A percentile compares a stretch with the other conserved stretches of the same genome.
Conservation (phyloP, 805 yeast genomes). For the Metschnikowia shivogae region DNA sequence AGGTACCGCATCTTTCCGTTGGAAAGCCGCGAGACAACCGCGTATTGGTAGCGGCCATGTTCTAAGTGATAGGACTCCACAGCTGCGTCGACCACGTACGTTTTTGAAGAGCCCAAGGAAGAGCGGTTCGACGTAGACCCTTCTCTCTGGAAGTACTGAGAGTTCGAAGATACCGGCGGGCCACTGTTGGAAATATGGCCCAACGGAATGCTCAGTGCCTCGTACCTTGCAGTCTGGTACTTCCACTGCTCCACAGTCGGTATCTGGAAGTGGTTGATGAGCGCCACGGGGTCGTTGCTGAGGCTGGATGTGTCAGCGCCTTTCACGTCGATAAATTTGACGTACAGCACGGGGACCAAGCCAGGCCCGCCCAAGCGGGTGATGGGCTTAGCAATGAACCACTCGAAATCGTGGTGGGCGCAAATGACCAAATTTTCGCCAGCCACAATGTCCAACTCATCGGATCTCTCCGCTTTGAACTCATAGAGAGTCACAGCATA, state of each 20-base stretch:
- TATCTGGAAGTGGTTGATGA: slow-evolving; percentile 61
- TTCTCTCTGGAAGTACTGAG: slow-evolving; percentile 35
- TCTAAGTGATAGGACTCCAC: slow-evolving; percentile 79
- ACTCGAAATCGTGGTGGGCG: slow-evolving; percentile 94
- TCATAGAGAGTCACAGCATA: slow-evolving; percentile 86
- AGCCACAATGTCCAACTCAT: slow-evolving; percentile 77
- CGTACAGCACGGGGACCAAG: slow-evolving; percentile 85
- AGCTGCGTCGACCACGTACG: slow-evolving; percentile 53
- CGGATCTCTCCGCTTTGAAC: slow-evolving; percentile 76
- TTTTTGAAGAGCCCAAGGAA: slow-evolving; percentile 28
- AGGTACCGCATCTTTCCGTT: slow-evolving; percentile 68
- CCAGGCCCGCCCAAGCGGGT: slow-evolving; percentile 97
- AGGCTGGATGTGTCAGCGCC: slow-evolving; percentile 36
- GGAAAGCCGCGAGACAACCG: slow-evolving; percentile 61
- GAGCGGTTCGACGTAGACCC: slow-evolving; percentile 24
- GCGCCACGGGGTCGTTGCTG: slow-evolving; percentile 41
- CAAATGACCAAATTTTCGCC: slow-evolving; percentile 91
- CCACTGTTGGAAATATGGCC: slow-evolving; percentile 40
- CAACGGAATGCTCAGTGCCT: slow-evolving; percentile 79
- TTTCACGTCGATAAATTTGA: slow-evolving; percentile 75
- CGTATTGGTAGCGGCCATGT: slow-evolving; percentile 86
- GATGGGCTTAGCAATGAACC: slow-evolving; percentile 97
- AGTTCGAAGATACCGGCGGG: slow-evolving; percentile 31
- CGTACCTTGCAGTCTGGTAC: slow-evolving; percentile 80
- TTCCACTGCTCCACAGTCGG: slow-evolving; percentile 98